Conservation (phyloP, 805 yeast species). For the Metschnikowia arizonensis region DNA sequence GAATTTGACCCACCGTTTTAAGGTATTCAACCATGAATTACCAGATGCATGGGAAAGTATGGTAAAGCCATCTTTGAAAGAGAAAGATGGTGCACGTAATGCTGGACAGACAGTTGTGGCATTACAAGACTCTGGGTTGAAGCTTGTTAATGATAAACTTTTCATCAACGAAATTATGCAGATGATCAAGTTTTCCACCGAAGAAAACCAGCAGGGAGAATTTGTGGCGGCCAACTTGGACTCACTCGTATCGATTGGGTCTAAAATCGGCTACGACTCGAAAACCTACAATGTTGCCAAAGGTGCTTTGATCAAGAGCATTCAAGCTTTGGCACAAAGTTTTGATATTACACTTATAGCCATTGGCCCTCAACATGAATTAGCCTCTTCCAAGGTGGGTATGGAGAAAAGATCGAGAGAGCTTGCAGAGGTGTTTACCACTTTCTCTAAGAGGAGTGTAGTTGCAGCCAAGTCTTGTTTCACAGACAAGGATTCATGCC, state of each 20-base stretch:
- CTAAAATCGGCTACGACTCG: conserved; percentile 41
- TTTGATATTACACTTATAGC: conserved; percentile 23
- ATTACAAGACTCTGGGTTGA: conserved; percentile 24
- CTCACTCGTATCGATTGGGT: conserved; percentile 40
- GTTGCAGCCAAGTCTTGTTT: conserved; percentile 30
- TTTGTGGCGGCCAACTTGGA: conserved; percentile 38
- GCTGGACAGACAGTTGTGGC: conserved; percentile 12
- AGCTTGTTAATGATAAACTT: conserved; percentile 41
- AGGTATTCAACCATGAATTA: conserved; percentile 30
- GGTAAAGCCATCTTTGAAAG: conserved; percentile 9
- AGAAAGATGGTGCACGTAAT: conserved; percentile 6
- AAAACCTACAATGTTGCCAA: conserved; percentile 39
- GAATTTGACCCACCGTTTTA: conserved; percentile 19
- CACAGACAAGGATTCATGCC: conserved; percentile 44
- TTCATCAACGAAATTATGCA: conserved; percentile 49
- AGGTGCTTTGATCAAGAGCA: conserved; percentile 25
- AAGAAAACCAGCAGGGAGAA: conserved; percentile 19
- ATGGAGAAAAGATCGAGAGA: conserved; percentile 17
- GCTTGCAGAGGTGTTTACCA: conserved; percentile 16
- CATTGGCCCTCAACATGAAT: conserved; percentile 14
- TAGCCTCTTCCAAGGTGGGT: conserved; percentile 10
- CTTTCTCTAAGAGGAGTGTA: conserved; percentile 16
- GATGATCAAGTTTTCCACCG: conserved; percentile 36
- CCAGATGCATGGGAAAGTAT: conserved; percentile 35
- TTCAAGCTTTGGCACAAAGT: conserved; percentile 14